Conservation (phyloP, 208 protist genomes). For the Wallacemonas rigidus region DNA sequence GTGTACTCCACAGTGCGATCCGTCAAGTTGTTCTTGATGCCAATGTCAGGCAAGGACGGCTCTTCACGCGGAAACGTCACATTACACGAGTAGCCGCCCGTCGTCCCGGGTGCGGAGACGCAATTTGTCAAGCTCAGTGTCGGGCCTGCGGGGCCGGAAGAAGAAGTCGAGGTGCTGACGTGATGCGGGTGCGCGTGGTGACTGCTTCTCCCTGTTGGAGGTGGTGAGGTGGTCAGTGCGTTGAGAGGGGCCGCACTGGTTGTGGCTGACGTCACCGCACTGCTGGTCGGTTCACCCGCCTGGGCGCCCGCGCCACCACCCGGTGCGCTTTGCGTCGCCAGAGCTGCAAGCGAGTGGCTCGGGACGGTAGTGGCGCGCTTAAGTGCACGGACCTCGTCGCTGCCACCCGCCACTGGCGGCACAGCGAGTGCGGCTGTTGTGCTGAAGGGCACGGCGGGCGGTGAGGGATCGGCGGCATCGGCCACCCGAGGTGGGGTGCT, state of each 20-base stretch:
- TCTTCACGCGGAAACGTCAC: slow-evolving; percentile 75
- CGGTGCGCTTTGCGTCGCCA: too few species aligned
- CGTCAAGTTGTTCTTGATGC: slow-evolving; percentile 60
- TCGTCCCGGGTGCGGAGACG: slow-evolving; percentile 38
- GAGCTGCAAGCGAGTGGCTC: too few species aligned
- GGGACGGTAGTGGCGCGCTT: too few species aligned
- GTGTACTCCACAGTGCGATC: slow-evolving; percentile 65
- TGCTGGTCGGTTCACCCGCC: too few species aligned
- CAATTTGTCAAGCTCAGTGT: slow-evolving; percentile 74
- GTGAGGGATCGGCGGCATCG: too few species aligned
- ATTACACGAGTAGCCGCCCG: slow-evolving; percentile 56
- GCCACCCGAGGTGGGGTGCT: too few species aligned
- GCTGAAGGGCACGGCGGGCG: too few species aligned
- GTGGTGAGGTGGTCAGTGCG: neutral
- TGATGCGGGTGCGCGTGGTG: neutral
- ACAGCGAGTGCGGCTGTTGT: too few species aligned
- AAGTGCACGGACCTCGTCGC: too few species aligned
- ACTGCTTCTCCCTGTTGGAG: neutral
- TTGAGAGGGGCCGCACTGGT: neutral
- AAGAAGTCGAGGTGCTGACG: slow-evolving; percentile 7
- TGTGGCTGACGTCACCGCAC: neutral
- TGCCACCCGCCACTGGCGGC: too few species aligned
- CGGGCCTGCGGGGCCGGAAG: slow-evolving; percentile 19
- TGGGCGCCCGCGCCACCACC: too few species aligned
- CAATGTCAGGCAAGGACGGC: slow-evolving; percentile 63